These are phyloP conservation scores for Arabidopsis thaliana DNA, from an alignment of 345 rosid genomes.

Conservation along the genomic window TAIR10.1 NC_003070.9:28915001-28915500, in stretches of 20 bases:
- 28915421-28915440: conserved; percentile 22
- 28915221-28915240: not conserved
- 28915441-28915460: not conserved
- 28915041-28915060: conserved; percentile 24
- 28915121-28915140: conserved; percentile 14
- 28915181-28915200: not conserved
- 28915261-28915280: not conserved
- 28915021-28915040: conserved; percentile 33
- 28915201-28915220: not conserved
- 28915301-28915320: conserved; percentile 21
- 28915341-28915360: not conserved
- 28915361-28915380: conserved; percentile 17
- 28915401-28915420: not conserved
- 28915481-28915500: not conserved
- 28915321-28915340: not conserved
- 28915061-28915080: conserved; percentile 31
- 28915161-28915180: conserved; percentile 7
- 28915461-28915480: conserved; percentile 1
- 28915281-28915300: not conserved
- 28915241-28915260: not conserved
- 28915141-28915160: conserved; percentile 10
- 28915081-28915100: conserved; percentile 16
- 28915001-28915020: conserved; percentile 19
- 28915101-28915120: conserved; percentile 6
- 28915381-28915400: not conserved